Conservation (phyloP, 2,329 filamentous ascomycete genomes). For the Fusarium falciforme region DNA sequence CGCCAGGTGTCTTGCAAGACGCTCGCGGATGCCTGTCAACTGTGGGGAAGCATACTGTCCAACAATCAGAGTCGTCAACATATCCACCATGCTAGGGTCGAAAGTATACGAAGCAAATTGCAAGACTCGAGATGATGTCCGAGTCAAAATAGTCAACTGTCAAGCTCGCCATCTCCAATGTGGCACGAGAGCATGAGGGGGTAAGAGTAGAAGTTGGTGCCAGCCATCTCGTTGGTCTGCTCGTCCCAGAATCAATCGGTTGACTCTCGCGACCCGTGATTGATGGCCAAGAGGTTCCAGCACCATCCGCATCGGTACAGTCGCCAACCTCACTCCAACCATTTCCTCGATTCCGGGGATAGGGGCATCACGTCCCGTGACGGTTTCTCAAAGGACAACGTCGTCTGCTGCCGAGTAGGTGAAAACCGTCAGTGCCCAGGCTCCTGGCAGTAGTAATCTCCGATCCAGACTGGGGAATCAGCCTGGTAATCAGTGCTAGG, state of each 20-base stretch:
- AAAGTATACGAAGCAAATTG: conserved; percentile 40
- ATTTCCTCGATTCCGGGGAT: conserved; percentile 34
- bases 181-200: conserved; percentile 41
- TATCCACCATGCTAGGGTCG: conserved; percentile 44
- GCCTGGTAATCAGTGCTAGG: too few species aligned
- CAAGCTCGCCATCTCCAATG: conserved; percentile 19
- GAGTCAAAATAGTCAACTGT: conserved; percentile 38
- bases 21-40: conserved; percentile 14
- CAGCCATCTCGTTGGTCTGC: conserved; percentile 36
- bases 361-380: conserved; percentile 38
- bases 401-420: conserved; percentile 30
- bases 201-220: conserved; percentile 41
- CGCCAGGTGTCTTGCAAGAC: conserved; percentile 4
- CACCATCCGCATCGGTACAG: conserved; percentile 26
- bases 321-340: conserved; percentile 31
- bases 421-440: conserved; percentile 33
- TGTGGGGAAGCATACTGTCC: background rate
- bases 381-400: conserved; percentile 39
- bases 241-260: conserved; percentile 30
- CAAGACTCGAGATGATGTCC: conserved; percentile 13
- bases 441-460: conserved; percentile 33
- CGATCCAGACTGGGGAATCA: conserved; percentile 8
- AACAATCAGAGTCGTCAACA: conserved; percentile 20
- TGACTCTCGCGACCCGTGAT: conserved; percentile 16
- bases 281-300: conserved; percentile 35